phyloP scores from a whole-genome alignment of 2,329 filamentous ascomycete genomes.

The Emericellopsis cladophorae region DNA sequence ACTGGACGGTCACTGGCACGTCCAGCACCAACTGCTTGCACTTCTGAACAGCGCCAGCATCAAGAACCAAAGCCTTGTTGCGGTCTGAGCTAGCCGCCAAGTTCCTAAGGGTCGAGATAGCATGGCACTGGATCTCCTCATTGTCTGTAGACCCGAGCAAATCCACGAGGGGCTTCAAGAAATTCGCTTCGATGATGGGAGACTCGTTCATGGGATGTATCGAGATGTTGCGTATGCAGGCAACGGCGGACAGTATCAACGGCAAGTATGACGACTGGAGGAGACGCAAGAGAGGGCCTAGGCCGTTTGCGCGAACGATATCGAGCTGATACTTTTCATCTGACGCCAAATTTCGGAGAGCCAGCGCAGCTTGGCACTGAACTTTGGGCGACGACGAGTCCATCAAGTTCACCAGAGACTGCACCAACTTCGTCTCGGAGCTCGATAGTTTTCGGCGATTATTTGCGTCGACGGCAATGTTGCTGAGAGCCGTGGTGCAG shows the following conservation, averaged over 20 bases:
- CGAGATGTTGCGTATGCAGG: slow-evolving; percentile 97
- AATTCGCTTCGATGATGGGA: slow-evolving; percentile 95
- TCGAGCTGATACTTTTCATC: slow-evolving; percentile 98
- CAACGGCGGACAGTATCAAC: slow-evolving; percentile 89
- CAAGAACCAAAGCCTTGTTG: slow-evolving; percentile 94
- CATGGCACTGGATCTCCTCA: slow-evolving; percentile 97
- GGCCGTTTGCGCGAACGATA: slow-evolving; percentile 80
- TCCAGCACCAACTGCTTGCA: slow-evolving; percentile 94
- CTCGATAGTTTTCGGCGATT: slow-evolving; percentile 87
- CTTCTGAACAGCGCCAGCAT: slow-evolving; percentile 94
- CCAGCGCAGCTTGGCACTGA: slow-evolving; percentile 91
- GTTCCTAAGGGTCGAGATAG: slow-evolving; percentile 92
- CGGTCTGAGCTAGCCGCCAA: slow-evolving; percentile 91
- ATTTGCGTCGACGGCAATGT: slow-evolving; percentile 87
- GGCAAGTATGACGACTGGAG: slow-evolving; percentile 93
- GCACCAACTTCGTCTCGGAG: slow-evolving; percentile 81
- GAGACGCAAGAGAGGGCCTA: slow-evolving; percentile 74
- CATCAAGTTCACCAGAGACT: slow-evolving; percentile 92
- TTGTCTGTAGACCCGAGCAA: slow-evolving; percentile 91
- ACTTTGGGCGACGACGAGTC: slow-evolving; percentile 95
- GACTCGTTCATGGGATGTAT: slow-evolving; percentile 97
- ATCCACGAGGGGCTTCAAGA: slow-evolving; percentile 86
- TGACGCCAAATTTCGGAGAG: slow-evolving; percentile 86
- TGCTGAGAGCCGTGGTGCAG: slow-evolving; percentile 95
- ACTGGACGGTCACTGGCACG: slow-evolving; percentile 88